phyloP scores from a whole-genome alignment of 352 stramenopile genomes.

The Phytopythium helicoides region DNA sequence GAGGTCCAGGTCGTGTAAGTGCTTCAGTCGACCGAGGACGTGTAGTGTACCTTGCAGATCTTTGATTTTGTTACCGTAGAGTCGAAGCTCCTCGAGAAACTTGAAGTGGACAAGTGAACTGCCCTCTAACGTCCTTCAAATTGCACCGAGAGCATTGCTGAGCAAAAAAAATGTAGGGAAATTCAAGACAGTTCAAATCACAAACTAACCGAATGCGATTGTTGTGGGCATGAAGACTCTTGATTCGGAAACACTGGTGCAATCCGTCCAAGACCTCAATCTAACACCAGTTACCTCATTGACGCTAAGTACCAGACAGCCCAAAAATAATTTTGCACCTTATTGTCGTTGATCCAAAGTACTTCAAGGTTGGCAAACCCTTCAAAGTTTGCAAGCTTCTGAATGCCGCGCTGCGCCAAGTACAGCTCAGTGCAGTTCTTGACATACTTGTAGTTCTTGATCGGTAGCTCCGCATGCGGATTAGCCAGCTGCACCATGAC shows the following conservation, averaged over 20 bases:
- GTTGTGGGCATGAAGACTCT: constrained; percentile 86
- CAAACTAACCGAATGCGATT: constrained; percentile 63
- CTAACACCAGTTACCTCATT: constrained; percentile 14
- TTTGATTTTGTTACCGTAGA: constrained; percentile 81
- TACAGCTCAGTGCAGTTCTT: constrained; percentile 89
- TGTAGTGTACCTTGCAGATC: constrained; percentile 58
- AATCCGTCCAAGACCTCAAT: constrained; percentile 66
- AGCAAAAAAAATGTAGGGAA: too few species aligned
- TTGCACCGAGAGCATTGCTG: too few species aligned
- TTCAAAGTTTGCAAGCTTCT: constrained; percentile 81
- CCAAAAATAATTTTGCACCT: constrained; percentile 26
- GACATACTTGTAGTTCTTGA: constrained; percentile 90
- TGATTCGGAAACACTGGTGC: constrained; percentile 85
- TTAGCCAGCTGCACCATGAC: constrained; percentile 40
- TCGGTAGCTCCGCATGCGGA: constrained; percentile 72
- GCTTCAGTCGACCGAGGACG: constrained; percentile 49
- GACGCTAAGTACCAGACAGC: background rate
- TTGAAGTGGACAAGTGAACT: constrained; percentile 63
- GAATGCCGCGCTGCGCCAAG: constrained; percentile 72
- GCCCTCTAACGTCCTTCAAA: constrained; percentile 43
- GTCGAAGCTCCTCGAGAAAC: constrained; percentile 75
- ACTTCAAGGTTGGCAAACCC: constrained; percentile 87
- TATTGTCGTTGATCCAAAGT: constrained; percentile 89
- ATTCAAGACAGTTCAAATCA: too few species aligned
- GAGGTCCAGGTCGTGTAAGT: constrained; percentile 76